Evolutionary conservation across 495 filamentous ascomycete genomes (phyloP).

Genomic region (Neurospora cerealis): DNA sequence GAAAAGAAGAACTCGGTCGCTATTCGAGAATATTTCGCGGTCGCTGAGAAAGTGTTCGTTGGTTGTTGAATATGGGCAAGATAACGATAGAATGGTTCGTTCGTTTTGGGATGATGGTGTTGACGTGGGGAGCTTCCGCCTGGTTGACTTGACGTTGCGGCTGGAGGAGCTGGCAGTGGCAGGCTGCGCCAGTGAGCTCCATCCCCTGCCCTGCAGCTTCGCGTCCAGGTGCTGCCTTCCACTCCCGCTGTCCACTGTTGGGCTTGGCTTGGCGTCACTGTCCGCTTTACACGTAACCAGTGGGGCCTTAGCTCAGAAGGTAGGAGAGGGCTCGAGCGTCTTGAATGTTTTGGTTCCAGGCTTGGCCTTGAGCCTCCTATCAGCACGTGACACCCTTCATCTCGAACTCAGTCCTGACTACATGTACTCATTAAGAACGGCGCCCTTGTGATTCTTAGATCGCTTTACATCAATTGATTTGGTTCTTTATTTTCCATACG

Average conservation of each 20-base stretch:
- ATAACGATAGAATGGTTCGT: not conserved
- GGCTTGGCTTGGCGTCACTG: not conserved
- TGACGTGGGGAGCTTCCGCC: slow-evolving; percentile 4
- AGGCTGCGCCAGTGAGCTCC: slow-evolving; percentile 1
- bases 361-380: not conserved
- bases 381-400: slow-evolving; percentile 24
- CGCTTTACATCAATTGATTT: not conserved
- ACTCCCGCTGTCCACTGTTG: not conserved
- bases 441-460: not conserved
- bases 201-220: slow-evolving; percentile 20
- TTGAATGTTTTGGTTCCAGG: not conserved
- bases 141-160: slow-evolving; percentile 17
- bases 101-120: slow-evolving; percentile 6
- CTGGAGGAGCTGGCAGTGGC: slow-evolving; percentile 13
- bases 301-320: not conserved
- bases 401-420: slow-evolving; percentile 6
- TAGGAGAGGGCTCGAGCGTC: not conserved
- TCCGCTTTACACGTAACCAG: not conserved
- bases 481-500: not conserved
- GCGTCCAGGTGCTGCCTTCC: slow-evolving; percentile 31
- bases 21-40: not conserved
- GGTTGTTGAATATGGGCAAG: not conserved
- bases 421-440: not conserved
- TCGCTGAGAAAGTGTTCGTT: not conserved
- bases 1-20: not conserved